Conservation (phyloP, 202 grass and related monocot species). For the Saccharum hybrid region DNA sequence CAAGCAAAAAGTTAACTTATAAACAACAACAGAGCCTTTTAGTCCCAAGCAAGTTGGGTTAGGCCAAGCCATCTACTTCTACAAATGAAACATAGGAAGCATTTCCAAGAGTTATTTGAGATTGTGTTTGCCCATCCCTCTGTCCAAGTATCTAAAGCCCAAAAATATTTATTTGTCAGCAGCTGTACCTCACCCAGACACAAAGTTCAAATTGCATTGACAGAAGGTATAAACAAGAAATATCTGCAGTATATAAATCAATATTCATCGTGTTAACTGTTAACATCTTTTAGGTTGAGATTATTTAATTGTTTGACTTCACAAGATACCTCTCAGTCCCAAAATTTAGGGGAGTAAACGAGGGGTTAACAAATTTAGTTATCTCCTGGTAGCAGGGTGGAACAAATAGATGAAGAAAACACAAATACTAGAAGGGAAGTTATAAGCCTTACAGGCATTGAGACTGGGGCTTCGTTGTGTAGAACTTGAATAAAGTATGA, state of each 20-base stretch:
- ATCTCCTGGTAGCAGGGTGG: not conserved
- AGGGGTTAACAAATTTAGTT: not conserved
- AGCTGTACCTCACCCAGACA: not conserved
- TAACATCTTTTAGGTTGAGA: not conserved
- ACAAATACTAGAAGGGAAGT: not conserved
- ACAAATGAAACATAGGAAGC: not conserved
- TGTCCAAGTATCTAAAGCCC: not conserved
- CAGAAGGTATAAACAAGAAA: not conserved
- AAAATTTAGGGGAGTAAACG: not conserved
- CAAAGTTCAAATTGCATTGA: not conserved
- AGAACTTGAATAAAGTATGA: slow-evolving; percentile 80
- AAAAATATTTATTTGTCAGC: not conserved
- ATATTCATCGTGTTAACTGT: not conserved
- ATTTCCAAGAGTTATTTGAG: not conserved
- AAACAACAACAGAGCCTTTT: no score
- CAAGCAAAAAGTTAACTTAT: no score
- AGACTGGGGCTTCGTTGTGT: slow-evolving; percentile 88
- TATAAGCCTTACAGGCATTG: slow-evolving; percentile 69
- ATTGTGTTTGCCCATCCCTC: not conserved
- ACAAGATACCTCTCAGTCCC: not conserved
- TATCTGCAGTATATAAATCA: not conserved
- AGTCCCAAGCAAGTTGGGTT: not conserved
- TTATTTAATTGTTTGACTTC: not conserved
- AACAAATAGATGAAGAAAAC: not conserved
- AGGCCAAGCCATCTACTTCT: not conserved